Conservation (phyloP, 768 basidiomycete genomes). For the Floccularia luteovirens region DNA sequence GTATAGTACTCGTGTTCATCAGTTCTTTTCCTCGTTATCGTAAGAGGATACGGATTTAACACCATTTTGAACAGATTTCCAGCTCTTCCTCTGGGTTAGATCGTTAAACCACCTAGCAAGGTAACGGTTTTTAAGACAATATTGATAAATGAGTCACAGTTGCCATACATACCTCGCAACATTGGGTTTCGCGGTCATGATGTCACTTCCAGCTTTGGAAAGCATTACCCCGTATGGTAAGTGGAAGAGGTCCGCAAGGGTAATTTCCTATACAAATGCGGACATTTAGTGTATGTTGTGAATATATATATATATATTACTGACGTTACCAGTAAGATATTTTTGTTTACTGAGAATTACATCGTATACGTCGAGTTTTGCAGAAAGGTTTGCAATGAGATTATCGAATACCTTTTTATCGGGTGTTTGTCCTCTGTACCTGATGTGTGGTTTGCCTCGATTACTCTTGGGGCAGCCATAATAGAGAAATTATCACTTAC, state of each 20-base stretch:
- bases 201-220: conserved; percentile 13
- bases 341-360: conserved; percentile 41
- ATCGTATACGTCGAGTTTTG: conserved; percentile 44
- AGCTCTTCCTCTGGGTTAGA: too few relatives aligned
- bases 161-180: conserved; percentile 16
- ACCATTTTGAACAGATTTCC: too few relatives aligned
- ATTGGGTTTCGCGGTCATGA: conserved; percentile 32
- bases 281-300: neutral
- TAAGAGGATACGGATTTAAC: too few relatives aligned
- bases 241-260: conserved; percentile 41
- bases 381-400: conserved; percentile 18
- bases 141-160: too few relatives aligned
- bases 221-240: conserved; percentile 27
- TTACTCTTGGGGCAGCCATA: neutral
- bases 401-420: conserved; percentile 18
- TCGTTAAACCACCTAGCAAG: too few relatives aligned
- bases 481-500: conserved; percentile 17
- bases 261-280: conserved; percentile 21
- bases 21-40: too few relatives aligned
- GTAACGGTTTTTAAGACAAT: too few relatives aligned
- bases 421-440: conserved; percentile 2
- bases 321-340: conserved; percentile 51
- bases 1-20: too few relatives aligned
- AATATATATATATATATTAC: conserved; percentile 8
- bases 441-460: neutral